Base-by-base conservation (phyloP, 202 grass and related monocot genomes). In the Carex arenaria region DNA sequence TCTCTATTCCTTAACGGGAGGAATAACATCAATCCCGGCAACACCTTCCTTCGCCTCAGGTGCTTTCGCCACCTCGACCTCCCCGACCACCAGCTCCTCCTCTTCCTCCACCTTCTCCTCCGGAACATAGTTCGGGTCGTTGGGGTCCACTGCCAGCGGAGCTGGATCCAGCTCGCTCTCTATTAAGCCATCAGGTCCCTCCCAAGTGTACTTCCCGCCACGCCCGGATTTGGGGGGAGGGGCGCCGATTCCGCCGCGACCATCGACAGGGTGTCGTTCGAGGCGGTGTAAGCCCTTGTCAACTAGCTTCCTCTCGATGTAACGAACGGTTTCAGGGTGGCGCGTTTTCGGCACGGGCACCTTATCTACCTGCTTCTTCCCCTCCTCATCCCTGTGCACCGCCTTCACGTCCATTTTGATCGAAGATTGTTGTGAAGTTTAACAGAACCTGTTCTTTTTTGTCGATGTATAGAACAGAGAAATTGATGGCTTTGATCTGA, bases 191-290 rank as follows among this genome's bases (percentile, higher is more conserved):
- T 72, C 86, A 1, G 92, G 91, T 0, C 95, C 95, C 30, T 98
- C 95, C 95, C 90, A 98, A 19, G 95, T 98, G 89, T 72, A 95
- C 90, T 92, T 93, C 14, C 92, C 89, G 40, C 86, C 90, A 20
- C 80, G 92, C 5, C 89, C 95, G 3, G 88, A 93, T 85, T 98
- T 94, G 1, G 89, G 90, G 59, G 92, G 90, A 28, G 87, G 78
- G 4, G 32, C 14, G 4, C 89, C 85, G 82, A 98, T 67, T 32
- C 76, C 86, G 2, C 92, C 84, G 1, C 82, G 80, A 32, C 86
- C 95, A 22, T 93, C 90, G 4, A 76, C 86, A 13, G 95, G 92
- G 79, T 93, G 95, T 19, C 87, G 92, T 45, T 98, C 92, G 12
- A 91, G 12, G 14, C 92, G 90, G 80, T 90, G 87, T 2, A 97